Percentiles rank a stretch among this genome's conserved stretches.
These are phyloP conservation scores for Angomonas ambiguus DNA, from an alignment of 208 protist species.

Conservation along the genomic window DNA sequence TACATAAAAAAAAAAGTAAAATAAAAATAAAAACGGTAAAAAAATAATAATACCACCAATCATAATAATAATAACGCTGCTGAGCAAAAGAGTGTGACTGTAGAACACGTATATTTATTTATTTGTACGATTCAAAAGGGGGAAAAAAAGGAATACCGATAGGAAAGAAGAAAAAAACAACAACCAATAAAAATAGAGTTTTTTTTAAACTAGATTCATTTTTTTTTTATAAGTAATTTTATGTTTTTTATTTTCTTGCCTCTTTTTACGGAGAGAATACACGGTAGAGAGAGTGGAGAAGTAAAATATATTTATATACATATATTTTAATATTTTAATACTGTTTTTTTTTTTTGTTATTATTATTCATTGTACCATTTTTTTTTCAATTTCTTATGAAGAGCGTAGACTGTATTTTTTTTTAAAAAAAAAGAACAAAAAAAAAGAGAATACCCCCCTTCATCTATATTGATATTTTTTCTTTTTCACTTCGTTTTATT, in stretches of 20 bases:
- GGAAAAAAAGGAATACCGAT: not conserved
- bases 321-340: conserved; percentile 1
- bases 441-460: not conserved
- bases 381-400: conserved; percentile 7
- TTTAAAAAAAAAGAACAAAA: conserved; percentile 5
- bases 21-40: conserved; percentile 8
- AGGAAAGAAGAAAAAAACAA: not conserved
- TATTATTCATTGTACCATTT: not conserved
- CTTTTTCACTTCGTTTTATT: conserved; percentile 12
- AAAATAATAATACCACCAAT: not conserved
- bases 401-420: too few species aligned
- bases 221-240: conserved; percentile 8
- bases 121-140: too few species aligned
- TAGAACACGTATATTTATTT: too few species aligned
- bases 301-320: conserved; percentile 11
- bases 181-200: not conserved
- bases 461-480: not conserved
- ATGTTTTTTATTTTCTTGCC: conserved; percentile 17
- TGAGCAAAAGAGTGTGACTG: not conserved
- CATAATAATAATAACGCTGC: not conserved
- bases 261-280: conserved; percentile 3
- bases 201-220: conserved; percentile 4
- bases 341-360: not conserved
- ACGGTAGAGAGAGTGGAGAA: not conserved
- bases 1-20: conserved; percentile 13